These are phyloP conservation scores for Zygoascus flipseniorum DNA, from an alignment of 805 yeast species.

Conservation along the genomic window DNA sequence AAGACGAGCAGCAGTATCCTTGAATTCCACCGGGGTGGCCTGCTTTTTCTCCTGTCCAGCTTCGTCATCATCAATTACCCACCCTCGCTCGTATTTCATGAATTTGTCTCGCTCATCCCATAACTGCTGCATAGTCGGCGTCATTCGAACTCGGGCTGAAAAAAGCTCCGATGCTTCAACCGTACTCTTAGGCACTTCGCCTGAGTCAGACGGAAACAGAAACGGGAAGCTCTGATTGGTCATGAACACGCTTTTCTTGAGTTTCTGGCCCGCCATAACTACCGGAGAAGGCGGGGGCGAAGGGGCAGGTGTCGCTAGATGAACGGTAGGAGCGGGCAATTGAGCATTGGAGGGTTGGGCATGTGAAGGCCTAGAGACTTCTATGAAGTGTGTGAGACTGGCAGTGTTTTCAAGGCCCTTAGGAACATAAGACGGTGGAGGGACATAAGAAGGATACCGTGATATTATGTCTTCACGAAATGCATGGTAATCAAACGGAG, in stretches of 20 bases:
- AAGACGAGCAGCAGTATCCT: conserved; percentile 21
- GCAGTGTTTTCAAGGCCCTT: conserved; percentile 39
- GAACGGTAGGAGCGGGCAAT: conserved; percentile 48
- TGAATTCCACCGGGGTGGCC: not conserved
- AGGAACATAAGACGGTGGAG: conserved; percentile 44
- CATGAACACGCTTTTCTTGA: conserved; percentile 39
- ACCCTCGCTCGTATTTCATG: conserved; percentile 66
- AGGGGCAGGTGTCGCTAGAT: conserved; percentile 82
- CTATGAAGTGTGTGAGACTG: conserved; percentile 53
- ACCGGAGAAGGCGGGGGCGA: conserved; percentile 62
- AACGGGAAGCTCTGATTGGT: conserved; percentile 61
- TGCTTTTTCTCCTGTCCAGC: not conserved
- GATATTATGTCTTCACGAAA: conserved; percentile 67
- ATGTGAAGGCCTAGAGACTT: conserved; percentile 45
- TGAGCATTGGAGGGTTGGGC: conserved; percentile 36
- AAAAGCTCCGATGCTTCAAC: conserved; percentile 71
- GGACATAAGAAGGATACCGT: conserved; percentile 63
- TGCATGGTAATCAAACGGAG: conserved; percentile 79
- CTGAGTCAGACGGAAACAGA: conserved; percentile 44
- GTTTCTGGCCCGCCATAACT: conserved; percentile 24
- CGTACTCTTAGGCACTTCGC: conserved; percentile 60
- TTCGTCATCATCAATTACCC: conserved; percentile 23
- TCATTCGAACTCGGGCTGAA: conserved; percentile 51
- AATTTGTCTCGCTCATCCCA: conserved; percentile 65
- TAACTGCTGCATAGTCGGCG: conserved; percentile 60